Evolutionary conservation across 1,139 yeast species (phyloP).

Genomic region (Scheffersomyces parashehatae): DNA sequence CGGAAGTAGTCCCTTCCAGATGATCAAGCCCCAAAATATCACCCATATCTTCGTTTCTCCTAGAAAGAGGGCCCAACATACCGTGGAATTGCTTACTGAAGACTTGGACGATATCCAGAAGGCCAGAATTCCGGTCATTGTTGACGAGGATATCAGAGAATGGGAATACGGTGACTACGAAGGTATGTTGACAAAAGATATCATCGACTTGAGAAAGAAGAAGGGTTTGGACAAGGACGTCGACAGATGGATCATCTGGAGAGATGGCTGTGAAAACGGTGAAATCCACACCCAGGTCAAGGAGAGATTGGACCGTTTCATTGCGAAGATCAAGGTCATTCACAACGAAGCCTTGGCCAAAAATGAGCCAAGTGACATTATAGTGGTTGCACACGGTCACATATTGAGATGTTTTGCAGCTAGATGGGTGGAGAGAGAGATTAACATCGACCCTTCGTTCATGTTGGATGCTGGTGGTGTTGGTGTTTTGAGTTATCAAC

Average conservation of each 20-base stretch:
- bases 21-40: conserved; percentile 65
- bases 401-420: conserved; percentile 86
- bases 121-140: conserved; percentile 43
- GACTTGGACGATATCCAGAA: conserved; percentile 49
- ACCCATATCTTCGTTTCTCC: conserved; percentile 77
- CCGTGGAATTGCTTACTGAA: conserved; percentile 59
- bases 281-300: conserved; percentile 68
- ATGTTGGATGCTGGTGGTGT: conserved; percentile 94
- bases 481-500: conserved; percentile 89
- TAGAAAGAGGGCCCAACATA: conserved; percentile 72
- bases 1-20: conserved; percentile 49
- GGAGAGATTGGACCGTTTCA: conserved; percentile 67
- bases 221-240: conserved; percentile 55
- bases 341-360: conserved; percentile 62
- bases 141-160: conserved; percentile 76
- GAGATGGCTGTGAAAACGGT: conserved; percentile 91
- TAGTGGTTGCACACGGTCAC: conserved; percentile 92
- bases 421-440: conserved; percentile 70
- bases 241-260: conserved; percentile 79
- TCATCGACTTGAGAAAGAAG: conserved; percentile 55
- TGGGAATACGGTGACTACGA: conserved; percentile 98
- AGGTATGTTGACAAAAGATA: conserved; percentile 71
- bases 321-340: conserved; percentile 58
- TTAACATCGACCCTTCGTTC: conserved; percentile 70
- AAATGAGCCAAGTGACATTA: conserved; percentile 63